These are phyloP conservation scores for Saksenaea oblongispora DNA, from an alignment of 371 early-diverging fungal genomes.

Conservation along the genomic window DNA sequence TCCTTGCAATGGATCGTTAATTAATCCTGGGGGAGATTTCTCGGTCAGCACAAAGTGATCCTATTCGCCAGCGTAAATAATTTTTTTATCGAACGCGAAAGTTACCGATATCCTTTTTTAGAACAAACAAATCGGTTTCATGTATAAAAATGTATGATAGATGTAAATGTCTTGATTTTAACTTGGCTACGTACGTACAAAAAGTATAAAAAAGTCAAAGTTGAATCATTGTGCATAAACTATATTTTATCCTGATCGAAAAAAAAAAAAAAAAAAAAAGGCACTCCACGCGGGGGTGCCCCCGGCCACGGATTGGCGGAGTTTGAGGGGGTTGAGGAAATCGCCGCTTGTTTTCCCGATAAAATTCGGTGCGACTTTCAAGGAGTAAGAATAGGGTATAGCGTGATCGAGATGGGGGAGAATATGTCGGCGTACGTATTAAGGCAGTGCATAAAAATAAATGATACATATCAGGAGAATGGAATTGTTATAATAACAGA, in stretches of 20 bases:
- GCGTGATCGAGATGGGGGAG: background rate
- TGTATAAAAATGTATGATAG: too few relatives aligned
- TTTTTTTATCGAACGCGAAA: too few relatives aligned
- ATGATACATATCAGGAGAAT: background rate
- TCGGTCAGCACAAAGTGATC: too few relatives aligned
- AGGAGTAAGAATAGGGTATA: background rate
- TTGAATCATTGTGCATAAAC: background rate
- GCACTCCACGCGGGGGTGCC: background rate
- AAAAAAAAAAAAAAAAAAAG: background rate
- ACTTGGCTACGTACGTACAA: background rate
- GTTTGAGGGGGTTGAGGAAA: background rate
- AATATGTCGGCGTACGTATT: background rate
- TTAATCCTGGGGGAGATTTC: too few relatives aligned
- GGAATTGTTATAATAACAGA: background rate
- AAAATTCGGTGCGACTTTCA: background rate
- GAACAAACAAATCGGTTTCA: too few relatives aligned
- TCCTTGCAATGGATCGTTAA: too few relatives aligned
- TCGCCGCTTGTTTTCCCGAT: constrained; percentile 1
- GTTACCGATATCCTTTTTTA: too few relatives aligned
- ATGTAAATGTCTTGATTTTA: too few relatives aligned
- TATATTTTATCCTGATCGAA: background rate
- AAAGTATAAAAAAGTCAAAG: background rate
- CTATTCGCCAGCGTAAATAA: too few relatives aligned
- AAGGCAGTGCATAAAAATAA: background rate
- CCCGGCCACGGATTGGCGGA: background rate